Conservation (phyloP, 73 alveolate genomes). For the Paramecium caudatum region DNA sequence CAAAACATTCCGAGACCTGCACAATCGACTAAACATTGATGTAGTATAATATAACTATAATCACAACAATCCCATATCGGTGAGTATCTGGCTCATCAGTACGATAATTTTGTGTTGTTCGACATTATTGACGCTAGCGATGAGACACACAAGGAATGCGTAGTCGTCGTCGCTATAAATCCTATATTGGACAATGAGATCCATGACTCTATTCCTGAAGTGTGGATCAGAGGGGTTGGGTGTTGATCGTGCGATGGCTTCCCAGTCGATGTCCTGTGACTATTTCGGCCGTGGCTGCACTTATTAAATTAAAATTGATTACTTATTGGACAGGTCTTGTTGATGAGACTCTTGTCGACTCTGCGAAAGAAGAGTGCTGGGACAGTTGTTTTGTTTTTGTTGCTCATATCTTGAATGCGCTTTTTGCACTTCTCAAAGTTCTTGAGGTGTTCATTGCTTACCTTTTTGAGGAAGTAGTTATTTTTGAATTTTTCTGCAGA, state of each 20-base stretch:
- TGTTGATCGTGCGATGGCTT: slow-evolving; percentile 14
- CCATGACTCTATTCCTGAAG: not conserved
- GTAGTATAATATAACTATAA: not conserved
- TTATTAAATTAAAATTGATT: slow-evolving; percentile 28
- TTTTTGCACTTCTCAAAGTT: slow-evolving; percentile 57
- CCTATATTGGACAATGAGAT: slow-evolving; percentile 25
- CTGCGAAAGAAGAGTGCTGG: slow-evolving; percentile 63
- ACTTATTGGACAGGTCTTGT: slow-evolving; percentile 68
- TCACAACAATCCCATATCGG: slow-evolving; percentile 56
- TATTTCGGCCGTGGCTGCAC: slow-evolving; percentile 54
- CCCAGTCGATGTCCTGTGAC: slow-evolving; percentile 50
- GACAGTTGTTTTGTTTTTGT: slow-evolving; percentile 20
- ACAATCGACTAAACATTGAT: not conserved
- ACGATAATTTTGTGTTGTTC: slow-evolving; percentile 41
- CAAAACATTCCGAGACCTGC: not conserved
- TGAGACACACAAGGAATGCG: slow-evolving; percentile 53
- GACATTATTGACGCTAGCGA: slow-evolving; percentile 53
- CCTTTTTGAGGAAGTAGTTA: slow-evolving; percentile 38
- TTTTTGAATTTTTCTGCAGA: slow-evolving; percentile 63
- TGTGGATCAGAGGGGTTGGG: not conserved
- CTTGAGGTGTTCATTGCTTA: slow-evolving; percentile 47
- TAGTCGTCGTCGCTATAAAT: slow-evolving; percentile 60
- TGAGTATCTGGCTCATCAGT: slow-evolving; percentile 1
- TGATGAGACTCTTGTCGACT: slow-evolving; percentile 58
- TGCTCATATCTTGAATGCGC: slow-evolving; percentile 61